phyloP scores from a whole-genome alignment of 1,284 basidiomycete genomes.

The Ganoderma sinense region DNA sequence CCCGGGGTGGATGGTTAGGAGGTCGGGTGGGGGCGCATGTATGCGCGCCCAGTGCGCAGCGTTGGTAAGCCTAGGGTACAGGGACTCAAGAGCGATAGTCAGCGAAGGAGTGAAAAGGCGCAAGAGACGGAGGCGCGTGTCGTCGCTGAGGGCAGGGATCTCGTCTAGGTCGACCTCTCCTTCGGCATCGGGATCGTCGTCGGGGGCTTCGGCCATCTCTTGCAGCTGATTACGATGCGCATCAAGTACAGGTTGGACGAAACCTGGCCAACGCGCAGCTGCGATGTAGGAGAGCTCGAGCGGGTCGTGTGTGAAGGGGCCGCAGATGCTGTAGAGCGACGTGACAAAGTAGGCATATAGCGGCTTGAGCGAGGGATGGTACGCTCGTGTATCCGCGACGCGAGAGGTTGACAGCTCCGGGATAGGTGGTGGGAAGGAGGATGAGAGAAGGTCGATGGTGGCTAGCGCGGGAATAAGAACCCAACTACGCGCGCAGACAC shows the following conservation, averaged over 20 bases:
- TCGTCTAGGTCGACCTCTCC: conserved; percentile 29
- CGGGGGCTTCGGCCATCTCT: conserved; percentile 1
- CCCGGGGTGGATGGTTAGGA: conserved; percentile 34
- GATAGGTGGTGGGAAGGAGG: conserved; percentile 37
- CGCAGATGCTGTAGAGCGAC: conserved; percentile 69
- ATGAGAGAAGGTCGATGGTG: conserved; percentile 46
- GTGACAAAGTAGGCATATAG: conserved; percentile 75
- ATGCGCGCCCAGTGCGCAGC: conserved; percentile 64
- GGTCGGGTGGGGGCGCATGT: conserved; percentile 51
- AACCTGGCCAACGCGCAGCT: conserved; percentile 82
- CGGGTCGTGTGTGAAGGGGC: conserved; percentile 71
- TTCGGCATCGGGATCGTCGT: conserved; percentile 2
- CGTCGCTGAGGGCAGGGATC: conserved; percentile 55
- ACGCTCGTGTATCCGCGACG: conserved; percentile 43
- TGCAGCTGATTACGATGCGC: conserved; percentile 45
- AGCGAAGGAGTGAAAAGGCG: conserved; percentile 68
- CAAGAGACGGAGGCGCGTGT: conserved; percentile 67
- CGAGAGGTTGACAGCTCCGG: conserved; percentile 32
- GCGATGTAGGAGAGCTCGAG: conserved; percentile 80
- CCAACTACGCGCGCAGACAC: conserved; percentile 4
- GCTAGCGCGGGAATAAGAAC: conserved; percentile 37
- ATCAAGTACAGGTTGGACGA: conserved; percentile 70
- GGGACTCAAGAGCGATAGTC: conserved; percentile 63
- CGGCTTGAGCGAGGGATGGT: conserved; percentile 60
- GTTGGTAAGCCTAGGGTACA: conserved; percentile 70